Evolutionary conservation across 352 stramenopile genomes (phyloP).

Genomic region (Phytophthora tentaculata): DNA sequence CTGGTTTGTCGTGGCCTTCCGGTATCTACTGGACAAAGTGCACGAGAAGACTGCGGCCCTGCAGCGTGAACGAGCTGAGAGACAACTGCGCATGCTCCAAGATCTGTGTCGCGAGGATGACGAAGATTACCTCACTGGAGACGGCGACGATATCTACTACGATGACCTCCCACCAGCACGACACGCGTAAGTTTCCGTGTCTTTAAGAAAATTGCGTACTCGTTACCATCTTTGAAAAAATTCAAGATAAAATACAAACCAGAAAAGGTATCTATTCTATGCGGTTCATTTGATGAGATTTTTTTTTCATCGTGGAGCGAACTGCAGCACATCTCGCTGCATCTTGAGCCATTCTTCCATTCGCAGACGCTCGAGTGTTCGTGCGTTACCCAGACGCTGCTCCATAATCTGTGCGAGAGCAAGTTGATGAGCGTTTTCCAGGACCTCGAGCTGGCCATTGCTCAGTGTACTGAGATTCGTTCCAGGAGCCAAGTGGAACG

Average conservation of each 20-base stretch:
- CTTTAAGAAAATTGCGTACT: not conserved
- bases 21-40: conserved; percentile 87
- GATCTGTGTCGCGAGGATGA: conserved; percentile 60
- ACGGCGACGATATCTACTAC: conserved; percentile 44
- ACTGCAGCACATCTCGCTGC: conserved; percentile 65
- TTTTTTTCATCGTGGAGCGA: conserved; percentile 28
- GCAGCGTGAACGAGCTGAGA: conserved; percentile 79
- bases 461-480: conserved; percentile 59
- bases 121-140: conserved; percentile 31
- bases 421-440: conserved; percentile 65
- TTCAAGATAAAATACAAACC: conserved; percentile 32
- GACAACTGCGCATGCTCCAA: conserved; percentile 78
- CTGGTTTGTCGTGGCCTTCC: conserved; percentile 89
- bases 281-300: conserved; percentile 20
- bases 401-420: conserved; percentile 70
- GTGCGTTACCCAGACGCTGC: conserved; percentile 62
- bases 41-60: conserved; percentile 82
- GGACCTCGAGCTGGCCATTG: conserved; percentile 78
- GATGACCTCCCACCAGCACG: conserved; percentile 27
- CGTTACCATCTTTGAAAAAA: not conserved
- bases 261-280: conserved; percentile 31
- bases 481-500: conserved; percentile 57
- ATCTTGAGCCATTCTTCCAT: conserved; percentile 82
- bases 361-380: conserved; percentile 62
- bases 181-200: conserved; percentile 17